Base-by-base conservation (phyloP, 768 basidiomycete species). In the Chalciporus sphaerocephalus region DNA sequence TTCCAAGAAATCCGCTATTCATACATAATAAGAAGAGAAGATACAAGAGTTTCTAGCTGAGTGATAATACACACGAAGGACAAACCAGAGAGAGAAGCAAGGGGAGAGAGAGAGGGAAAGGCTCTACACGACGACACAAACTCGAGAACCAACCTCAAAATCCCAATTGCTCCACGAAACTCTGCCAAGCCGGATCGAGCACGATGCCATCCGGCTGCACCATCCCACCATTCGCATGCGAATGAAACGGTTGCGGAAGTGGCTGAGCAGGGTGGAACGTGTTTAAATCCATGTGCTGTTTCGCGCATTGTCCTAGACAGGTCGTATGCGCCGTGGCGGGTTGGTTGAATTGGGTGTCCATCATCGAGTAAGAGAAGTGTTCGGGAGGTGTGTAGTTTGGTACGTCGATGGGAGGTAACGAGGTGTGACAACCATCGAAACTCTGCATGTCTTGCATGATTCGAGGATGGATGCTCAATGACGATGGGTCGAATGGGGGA, bases 81-180 rank as follows among this genome's bases (percentile, higher is more conserved):
- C n/a, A n/a, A n/a, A n/a, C n/a, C n/a, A n/a, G n/a, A n/a, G n/a
- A n/a, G n/a, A n/a, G 27, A 10, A 28, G 27, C 27, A 37, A 5
- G 37, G 5, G 8, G 36, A 22, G 4, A 23, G 8, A 23, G 6
- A 20, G 4, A 37, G 6, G 11, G 20, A 12, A 32, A n/a, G n/a
- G 28, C 4, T 7, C 7, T 1, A 12, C 9, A 32, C 16, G 21
- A 17, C 21, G 23, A 7, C 25, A 13, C 20, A 36, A 12, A 44
- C 16, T 16, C 43, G 10, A 15, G 21, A 33, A 15, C 16, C 16
- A 30, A 16, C n/a, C 15, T 61, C 47, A 72, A 48, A 74, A 75
- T 2, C 84, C 84, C 35, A 87, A 68, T 52, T 86, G 84, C 58
- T 85, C 80, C 35, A 83, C 77, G 35, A 87, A 81, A 49, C 71